Evolutionary conservation across 768 basidiomycete species (phyloP), one percentile per base, ranked within the genome.

Genomic region (Daedaleopsis nitida): DNA sequence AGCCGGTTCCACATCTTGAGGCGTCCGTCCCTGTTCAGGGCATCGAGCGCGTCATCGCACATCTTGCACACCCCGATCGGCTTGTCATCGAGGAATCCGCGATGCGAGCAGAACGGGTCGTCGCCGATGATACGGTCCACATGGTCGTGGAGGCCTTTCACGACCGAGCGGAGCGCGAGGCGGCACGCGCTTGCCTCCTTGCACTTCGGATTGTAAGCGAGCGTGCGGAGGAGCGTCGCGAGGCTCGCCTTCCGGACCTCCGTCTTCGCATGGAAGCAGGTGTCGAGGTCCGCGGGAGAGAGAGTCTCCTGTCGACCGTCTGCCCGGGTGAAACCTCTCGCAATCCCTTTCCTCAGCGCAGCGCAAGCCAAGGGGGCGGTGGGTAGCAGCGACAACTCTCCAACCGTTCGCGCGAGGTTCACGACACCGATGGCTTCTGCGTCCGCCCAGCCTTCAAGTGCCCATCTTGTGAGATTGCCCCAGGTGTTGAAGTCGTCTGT

Each of bases 401-500:
- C 44, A 17, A 45, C n/a, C 5, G 21, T n/a, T 2, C 44, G 44
- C 13, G 44, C 44, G n/a, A 45, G 44, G 44, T 45, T 45, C 14
- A 45, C 44, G 14, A 45, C 44, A 21, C 44, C 44, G 17, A 45
- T 45, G 44, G 21, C 44, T 45, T 17, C 16, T 45, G 17, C 44
- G n/a, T n/a, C n/a, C 44, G 17, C 17, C 44, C 44, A 45, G 9
- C 44, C 44, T 10, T n/a, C 17, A 14, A 17, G 44, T 5, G 21
- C 44, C 44, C 44, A 45, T n/a, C 42, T n/a, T 13, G 42, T 8
- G 9, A 37, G 23, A 34, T 54, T 54, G 39, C 19, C 19, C 64
- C 64, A 65, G 9, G 17, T 48, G 10, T 54, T 19, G 38, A 62
- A 55, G 43, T 52, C 14, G 42, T 53, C 44, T 6, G 60, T 39